These are phyloP conservation scores for Fagopyrum tataricum DNA, from an alignment of 148 eudicot species.

Conservation along the genomic window DNA sequence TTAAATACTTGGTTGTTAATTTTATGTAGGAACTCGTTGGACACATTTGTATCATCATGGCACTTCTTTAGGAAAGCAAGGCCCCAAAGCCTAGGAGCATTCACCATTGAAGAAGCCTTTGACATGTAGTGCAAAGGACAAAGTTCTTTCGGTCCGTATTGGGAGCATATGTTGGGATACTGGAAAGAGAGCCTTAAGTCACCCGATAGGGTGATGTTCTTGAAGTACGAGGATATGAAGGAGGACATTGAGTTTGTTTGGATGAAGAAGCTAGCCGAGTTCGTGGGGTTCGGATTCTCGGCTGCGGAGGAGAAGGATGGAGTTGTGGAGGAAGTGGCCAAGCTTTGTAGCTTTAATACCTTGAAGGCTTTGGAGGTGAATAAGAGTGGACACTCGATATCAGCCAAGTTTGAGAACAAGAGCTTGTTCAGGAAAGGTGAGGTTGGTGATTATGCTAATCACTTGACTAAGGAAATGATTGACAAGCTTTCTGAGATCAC, in stretches of 20 bases:
- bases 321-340: slow-evolving; percentile 19
- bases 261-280: slow-evolving; percentile 24
- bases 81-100: neutral
- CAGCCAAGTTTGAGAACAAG: slow-evolving; percentile 19
- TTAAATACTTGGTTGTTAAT: too few species aligned
- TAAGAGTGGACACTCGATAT: slow-evolving; percentile 23
- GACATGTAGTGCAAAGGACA: slow-evolving; percentile 13
- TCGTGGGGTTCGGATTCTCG: slow-evolving; percentile 23
- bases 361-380: slow-evolving; percentile 28
- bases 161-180: slow-evolving; percentile 14
- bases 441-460: slow-evolving; percentile 32
- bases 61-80: neutral
- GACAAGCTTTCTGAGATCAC: slow-evolving; percentile 15
- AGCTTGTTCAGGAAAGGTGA: slow-evolving; percentile 39
- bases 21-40: slow-evolving; percentile 1
- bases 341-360: slow-evolving; percentile 28
- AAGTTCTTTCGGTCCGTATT: slow-evolving; percentile 11
- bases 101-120: slow-evolving; percentile 10
- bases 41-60: slow-evolving; percentile 2
- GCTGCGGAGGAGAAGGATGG: slow-evolving; percentile 21
- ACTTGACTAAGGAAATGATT: slow-evolving; percentile 27
- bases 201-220: slow-evolving; percentile 45
- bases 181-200: slow-evolving; percentile 33
- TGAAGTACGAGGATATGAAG: slow-evolving; percentile 35
- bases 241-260: slow-evolving; percentile 13